These are phyloP conservation scores for Umbilicus rupestris DNA, from an alignment of 164 flowering plant species.

Conservation along the genomic window DNA sequence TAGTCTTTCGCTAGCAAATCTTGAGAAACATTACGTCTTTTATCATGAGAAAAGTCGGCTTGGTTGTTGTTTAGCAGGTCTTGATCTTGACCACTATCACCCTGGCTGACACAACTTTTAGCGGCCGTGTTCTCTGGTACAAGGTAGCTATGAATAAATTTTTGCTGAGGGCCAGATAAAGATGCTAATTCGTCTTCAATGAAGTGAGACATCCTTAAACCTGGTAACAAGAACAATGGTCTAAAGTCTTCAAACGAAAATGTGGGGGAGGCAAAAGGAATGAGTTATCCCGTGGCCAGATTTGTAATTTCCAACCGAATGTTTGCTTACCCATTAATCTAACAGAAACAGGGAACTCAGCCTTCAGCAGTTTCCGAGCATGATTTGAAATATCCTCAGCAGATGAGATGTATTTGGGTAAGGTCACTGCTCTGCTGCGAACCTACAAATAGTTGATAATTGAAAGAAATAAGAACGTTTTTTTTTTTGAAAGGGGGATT, in stretches of 20 bases:
- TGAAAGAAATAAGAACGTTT: too few relatives aligned
- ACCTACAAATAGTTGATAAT: conserved; percentile 45
- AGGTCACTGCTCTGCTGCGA: conserved; percentile 72
- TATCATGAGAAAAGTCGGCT: conserved; percentile 16
- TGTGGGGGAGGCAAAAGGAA: background rate
- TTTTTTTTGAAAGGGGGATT: too few relatives aligned
- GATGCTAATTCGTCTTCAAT: conserved; percentile 40
- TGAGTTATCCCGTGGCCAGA: background rate
- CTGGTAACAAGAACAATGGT: conserved; percentile 22
- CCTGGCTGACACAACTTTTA: conserved; percentile 18
- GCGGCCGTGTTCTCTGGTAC: background rate
- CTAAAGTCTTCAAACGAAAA: background rate
- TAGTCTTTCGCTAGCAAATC: conserved; percentile 18
- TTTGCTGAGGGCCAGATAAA: conserved; percentile 54
- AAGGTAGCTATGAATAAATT: conserved; percentile 28
- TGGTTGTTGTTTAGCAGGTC: conserved; percentile 17
- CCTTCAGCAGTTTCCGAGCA: conserved; percentile 79
- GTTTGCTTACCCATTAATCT: conserved; percentile 68
- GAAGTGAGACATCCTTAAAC: conserved; percentile 87
- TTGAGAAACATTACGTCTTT: conserved; percentile 14
- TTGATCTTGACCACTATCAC: conserved; percentile 14
- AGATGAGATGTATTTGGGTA: conserved; percentile 56
- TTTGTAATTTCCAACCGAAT: background rate
- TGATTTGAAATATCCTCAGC: conserved; percentile 66
- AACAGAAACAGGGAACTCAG: conserved; percentile 80